Base-by-base conservation (phyloP, 768 basidiomycete genomes). In the Coprinellus aureogranulatus region DNA sequence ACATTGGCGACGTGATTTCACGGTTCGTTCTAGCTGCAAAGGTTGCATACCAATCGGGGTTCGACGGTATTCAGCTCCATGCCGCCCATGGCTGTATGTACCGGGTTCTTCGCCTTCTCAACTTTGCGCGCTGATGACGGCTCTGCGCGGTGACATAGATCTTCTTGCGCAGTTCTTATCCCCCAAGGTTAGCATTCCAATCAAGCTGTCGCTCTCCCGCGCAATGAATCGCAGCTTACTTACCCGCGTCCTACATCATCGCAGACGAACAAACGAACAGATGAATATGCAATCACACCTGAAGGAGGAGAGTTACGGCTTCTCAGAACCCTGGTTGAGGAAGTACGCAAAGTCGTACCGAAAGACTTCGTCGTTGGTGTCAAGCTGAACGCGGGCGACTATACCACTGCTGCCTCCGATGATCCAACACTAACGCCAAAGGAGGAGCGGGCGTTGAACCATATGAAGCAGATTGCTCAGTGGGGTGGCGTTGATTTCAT, bases 21-120 rank as follows among this genome's bases (percentile, higher is more conserved):
- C 74, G 70, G 8, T 98, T 96, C 64, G 79, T 88, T 2, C 72
- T 73, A 40, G 90, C 87, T 4, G 90, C 93, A 0, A 65, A 70
- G 41, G 63, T 90, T 30, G 92, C 91, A 9, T 68, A 77, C 18
- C 67, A 80, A 53, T 73, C 87, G 40, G 92, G 91, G 0, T 95
- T 94, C 67, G 91, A 96, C 60, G 94, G 95, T 0, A 74, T 96
- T 3, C 84, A 97, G 65, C 60, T 98, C 10, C 95, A 97, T 68
- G 88, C 78, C 25, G 87, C 87, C 1, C 93, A 95, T 70, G 93
- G 93, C 37, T 94, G 89, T 92, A 54, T 70, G 89, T 82, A 4
- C 30, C 20, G 20, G 58, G n/a, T 34, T 14, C 34, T 6, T 34
- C 34, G 34, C 34, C 22, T 30, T 45, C 12, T 39, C 41, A 10